Evolutionary conservation across 1,139 yeast species (phyloP), one percentile per base, ranked within the genome.

Genomic region (Suhomyces bokatorum): DNA sequence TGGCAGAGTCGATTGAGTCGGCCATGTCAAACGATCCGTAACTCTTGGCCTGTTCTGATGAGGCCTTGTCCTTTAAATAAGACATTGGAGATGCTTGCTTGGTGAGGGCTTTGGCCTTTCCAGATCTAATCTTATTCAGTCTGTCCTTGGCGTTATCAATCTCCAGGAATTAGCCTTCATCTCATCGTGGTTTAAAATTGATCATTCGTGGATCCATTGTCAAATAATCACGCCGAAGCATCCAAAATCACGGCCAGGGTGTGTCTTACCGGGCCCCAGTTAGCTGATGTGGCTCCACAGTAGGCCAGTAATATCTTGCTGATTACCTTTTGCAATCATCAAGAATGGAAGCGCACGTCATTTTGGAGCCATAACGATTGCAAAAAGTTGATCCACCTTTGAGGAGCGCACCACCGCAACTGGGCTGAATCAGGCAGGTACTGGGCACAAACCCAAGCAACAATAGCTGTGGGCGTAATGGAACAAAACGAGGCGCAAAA

Each of bases 231-330:
- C 32, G 41, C 27, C 20, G 3, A 12, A 38, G 27, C 41, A 32
- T 27, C 36, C 33, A 24, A 32, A 17, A n/a, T 6, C 14, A 11
- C 9, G 6, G 24, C 8, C 24, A 6, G 8, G 9, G 24, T 20
- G 9, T 20, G 24, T 20, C 24, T 20, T 20, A 20, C 24, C 7
- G 24, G 24, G 8, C 24, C 24, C 24, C 24, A 20, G 36, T 40
- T 26, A 31, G 22, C 44, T 33, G 37, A 42, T 42, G 44, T 42
- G 44, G 44, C 44, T 42, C 34, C 32, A 24, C 30, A 42, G 37
- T 42, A n/a, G 22, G 8, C 20, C 16, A 32, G 22, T 32, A 32
- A 20, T 32, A 8, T n/a, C 15, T 10, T n/a, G 11, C 35, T 32
- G 35, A 13, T 32, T 26, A 20, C 9, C 4, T 6, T 12, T 13